phyloP scores from a whole-genome alignment of 2,329 filamentous ascomycete species.

The Helotiales sp. region DNA sequence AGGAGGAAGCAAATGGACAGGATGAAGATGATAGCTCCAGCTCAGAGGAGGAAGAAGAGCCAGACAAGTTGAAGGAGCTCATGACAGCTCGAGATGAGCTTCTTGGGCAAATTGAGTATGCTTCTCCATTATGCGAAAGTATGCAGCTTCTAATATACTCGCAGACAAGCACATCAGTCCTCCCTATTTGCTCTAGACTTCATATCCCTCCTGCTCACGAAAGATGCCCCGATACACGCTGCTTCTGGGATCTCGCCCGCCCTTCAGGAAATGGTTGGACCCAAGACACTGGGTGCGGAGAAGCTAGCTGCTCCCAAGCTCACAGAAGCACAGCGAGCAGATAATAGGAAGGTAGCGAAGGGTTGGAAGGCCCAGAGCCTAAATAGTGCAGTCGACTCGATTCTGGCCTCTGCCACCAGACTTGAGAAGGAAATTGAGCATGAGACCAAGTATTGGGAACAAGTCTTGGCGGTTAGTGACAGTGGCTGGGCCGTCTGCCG shows the following conservation, averaged over 20 bases:
- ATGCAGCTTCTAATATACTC: slow-evolving; percentile 15
- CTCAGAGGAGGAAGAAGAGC: slow-evolving; percentile 48
- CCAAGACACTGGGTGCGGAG: slow-evolving; percentile 72
- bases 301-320: slow-evolving; percentile 61
- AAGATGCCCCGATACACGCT: slow-evolving; percentile 71
- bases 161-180: slow-evolving; percentile 53
- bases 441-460: slow-evolving; percentile 87
- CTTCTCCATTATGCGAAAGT: not conserved
- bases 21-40: slow-evolving; percentile 46
- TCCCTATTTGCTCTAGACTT: slow-evolving; percentile 76
- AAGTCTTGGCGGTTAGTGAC: slow-evolving; percentile 77
- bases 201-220: slow-evolving; percentile 80
- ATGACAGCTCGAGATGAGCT: slow-evolving; percentile 56
- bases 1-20: slow-evolving; percentile 42
- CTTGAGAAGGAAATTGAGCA: slow-evolving; percentile 75
- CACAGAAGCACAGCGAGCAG: slow-evolving; percentile 53
- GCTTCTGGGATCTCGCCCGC: slow-evolving; percentile 67
- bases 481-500: slow-evolving; percentile 85
- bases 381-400: slow-evolving; percentile 70
- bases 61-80: slow-evolving; percentile 37
- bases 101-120: slow-evolving; percentile 58
- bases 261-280: slow-evolving; percentile 69
- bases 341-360: slow-evolving; percentile 56
- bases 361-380: slow-evolving; percentile 82
- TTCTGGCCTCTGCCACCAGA: slow-evolving; percentile 69